Evolutionary conservation across 148 eudicot genomes (phyloP), one percentile per base, ranked within the genome.

Genomic region (Heliosperma pusillum): DNA sequence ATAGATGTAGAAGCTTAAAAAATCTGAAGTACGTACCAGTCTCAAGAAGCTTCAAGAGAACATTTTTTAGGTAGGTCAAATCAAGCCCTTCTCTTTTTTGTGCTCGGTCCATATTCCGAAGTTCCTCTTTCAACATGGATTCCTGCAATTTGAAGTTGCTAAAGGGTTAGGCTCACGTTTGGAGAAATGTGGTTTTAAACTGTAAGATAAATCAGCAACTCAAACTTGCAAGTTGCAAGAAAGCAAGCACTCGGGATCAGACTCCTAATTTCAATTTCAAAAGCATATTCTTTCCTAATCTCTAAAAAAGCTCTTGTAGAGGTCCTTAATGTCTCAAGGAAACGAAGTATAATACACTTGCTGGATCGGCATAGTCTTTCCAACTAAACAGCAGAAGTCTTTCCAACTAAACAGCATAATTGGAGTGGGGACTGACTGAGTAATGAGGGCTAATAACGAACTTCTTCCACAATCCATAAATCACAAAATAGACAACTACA

Each of bases 21-120:
- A n/a, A 76, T 44, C 65, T 56, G 21, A 65, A 56, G 71, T 42
- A 42, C 17, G 61, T 87, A 96, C 99, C 99, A 79, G 99, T 96
- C 83, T 96, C 90, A 75, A 96, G 97, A 80, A 96, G 97, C 88
- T 96, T 96, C 82, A 96, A 79, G 60, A 96, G 86, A 44, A 96
- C 95, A 63, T 96, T 96, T 81, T 96, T 96, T 17, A 96, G 93
- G 83, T 96, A 96, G 53, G 99, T 96, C 97, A 96, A 79, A 84
- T 96, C 99, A 63, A 96, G 97, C 72, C 99, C 97, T 85, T 90
- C 97, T 86, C 99, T 89, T 81, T 88, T 96, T 70, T 85, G 87
- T 77, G 77, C 78, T 86, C 99, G 89, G 75, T 96, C 97, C 94
- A 90, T 89, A 84, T 82, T 92, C 58, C 99, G 84, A 62, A 96